Evolutionary conservation across 2,329 filamentous ascomycete genomes (phyloP).

Genomic region (Colletotrichum theobromicola): DNA sequence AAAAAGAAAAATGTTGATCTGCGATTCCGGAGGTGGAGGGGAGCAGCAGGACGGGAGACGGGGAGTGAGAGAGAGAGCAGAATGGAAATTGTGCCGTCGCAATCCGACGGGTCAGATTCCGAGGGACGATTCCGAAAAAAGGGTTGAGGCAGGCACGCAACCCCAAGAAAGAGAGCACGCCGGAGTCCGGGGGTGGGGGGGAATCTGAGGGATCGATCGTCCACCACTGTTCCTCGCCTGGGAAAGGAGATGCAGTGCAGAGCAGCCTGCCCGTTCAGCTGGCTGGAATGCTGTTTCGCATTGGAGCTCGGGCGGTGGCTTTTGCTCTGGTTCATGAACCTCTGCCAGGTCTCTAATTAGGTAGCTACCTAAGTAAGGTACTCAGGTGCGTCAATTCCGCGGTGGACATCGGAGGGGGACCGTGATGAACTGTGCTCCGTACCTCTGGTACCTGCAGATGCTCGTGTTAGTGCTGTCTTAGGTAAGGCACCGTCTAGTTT

Average conservation of each 20-base stretch:
- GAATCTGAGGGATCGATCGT: neutral
- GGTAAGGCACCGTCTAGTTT: neutral
- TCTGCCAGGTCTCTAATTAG: neutral
- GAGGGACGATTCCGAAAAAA: slow-evolving; percentile 9
- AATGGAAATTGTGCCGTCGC: slow-evolving; percentile 19
- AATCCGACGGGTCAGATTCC: slow-evolving; percentile 20
- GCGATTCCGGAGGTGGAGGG: slow-evolving; percentile 8
- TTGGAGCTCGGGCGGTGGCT: slow-evolving; percentile 2
- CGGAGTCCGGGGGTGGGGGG: slow-evolving; percentile 22
- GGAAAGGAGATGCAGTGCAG: neutral
- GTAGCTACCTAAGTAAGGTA: no score
- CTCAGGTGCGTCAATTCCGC: neutral
- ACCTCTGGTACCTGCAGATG: neutral
- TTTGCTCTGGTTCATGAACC: neutral
- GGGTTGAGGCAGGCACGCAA: neutral
- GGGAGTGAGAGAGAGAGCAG: neutral
- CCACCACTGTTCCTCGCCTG: neutral
- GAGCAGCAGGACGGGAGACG: neutral
- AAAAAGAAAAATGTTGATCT: neutral
- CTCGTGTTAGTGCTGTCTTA: neutral
- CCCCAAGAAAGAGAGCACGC: neutral
- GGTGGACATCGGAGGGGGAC: neutral
- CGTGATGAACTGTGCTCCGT: neutral
- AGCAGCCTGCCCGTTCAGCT: neutral
- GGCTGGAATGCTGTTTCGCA: slow-evolving; percentile 3